These are phyloP conservation scores for Schoenoplectus tabernaemontani DNA, from an alignment of 202 grass and related monocot species.

Conservation along the genomic window DNA sequence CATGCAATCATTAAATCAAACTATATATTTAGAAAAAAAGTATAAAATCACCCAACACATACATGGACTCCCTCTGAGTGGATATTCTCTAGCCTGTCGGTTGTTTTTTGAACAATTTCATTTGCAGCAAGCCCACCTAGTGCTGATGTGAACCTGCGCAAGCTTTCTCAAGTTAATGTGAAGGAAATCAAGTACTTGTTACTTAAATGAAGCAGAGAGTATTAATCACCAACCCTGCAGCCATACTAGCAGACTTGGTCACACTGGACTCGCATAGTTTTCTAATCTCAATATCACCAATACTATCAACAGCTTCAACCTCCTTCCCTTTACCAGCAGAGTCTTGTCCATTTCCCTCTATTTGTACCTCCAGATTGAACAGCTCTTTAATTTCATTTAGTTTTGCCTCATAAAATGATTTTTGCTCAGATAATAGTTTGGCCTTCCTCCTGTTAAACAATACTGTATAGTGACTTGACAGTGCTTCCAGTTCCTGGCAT, in stretches of 20 bases:
- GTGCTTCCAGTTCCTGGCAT: conserved; percentile 81
- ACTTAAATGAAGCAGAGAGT: conserved; percentile 11
- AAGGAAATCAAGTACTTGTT: neutral
- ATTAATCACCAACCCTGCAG: conserved; percentile 62
- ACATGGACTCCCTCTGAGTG: conserved; percentile 99
- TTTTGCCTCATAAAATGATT: conserved; percentile 69
- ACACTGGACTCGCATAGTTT: conserved; percentile 77
- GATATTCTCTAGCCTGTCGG: conserved; percentile 78
- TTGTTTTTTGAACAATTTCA: conserved; percentile 84
- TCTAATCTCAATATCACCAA: conserved; percentile 76
- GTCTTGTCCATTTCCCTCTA: conserved; percentile 69
- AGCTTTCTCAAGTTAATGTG: conserved; percentile 21
- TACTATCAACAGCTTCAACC: conserved; percentile 58
- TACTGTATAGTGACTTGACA: conserved; percentile 87
- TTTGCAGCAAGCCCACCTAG: conserved; percentile 69
- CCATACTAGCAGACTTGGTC: conserved; percentile 94
- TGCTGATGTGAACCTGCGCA: conserved; percentile 54
- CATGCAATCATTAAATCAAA: conserved; percentile 24
- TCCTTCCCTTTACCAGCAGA: conserved; percentile 69
- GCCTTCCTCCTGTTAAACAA: conserved; percentile 90
- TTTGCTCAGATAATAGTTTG: conserved; percentile 76
- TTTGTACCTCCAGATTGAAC: conserved; percentile 55
- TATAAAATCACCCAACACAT: conserved; percentile 23
- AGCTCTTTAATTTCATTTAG: conserved; percentile 73
- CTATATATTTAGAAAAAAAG: conserved; percentile 1